Evolutionary conservation across 2,329 filamentous ascomycete genomes (phyloP).

Genomic region (Sclerotinia trifoliorum): DNA sequence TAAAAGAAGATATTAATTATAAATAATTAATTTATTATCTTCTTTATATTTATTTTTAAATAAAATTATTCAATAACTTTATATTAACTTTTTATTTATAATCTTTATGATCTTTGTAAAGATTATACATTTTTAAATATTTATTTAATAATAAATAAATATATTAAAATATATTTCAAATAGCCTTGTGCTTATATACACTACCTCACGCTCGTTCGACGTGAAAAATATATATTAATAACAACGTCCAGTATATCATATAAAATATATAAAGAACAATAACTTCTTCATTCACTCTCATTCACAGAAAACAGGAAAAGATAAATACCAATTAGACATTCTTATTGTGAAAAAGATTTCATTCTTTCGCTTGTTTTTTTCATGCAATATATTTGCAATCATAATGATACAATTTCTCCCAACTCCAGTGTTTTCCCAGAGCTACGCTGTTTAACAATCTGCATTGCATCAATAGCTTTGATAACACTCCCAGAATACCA

Average conservation of each 20-base stretch:
- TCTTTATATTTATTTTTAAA: too few species aligned
- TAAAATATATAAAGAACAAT: background rate
- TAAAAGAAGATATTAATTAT: too few species aligned
- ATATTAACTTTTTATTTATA: too few species aligned
- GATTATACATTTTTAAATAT: too few species aligned
- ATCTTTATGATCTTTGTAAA: too few species aligned
- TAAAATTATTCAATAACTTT: too few species aligned
- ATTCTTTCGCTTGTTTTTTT: background rate
- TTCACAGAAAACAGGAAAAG: background rate
- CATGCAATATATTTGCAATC: background rate
- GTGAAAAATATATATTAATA: too few species aligned
- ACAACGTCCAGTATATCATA: background rate
- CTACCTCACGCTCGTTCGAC: too few species aligned
- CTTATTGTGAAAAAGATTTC: background rate
- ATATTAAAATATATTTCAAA: too few species aligned
- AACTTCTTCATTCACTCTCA: background rate
- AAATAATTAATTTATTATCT: too few species aligned
- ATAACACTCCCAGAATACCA: background rate
- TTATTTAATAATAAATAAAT: too few species aligned
- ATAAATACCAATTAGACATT: background rate
- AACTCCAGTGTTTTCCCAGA: slow-evolving; percentile 4
- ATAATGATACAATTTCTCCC: slow-evolving; percentile 6
- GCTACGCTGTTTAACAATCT: background rate
- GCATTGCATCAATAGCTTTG: background rate
- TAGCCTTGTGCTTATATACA: too few species aligned